phyloP scores from a whole-genome alignment of 805 yeast species.

The Zygosaccharomyces kombuchaensis region DNA sequence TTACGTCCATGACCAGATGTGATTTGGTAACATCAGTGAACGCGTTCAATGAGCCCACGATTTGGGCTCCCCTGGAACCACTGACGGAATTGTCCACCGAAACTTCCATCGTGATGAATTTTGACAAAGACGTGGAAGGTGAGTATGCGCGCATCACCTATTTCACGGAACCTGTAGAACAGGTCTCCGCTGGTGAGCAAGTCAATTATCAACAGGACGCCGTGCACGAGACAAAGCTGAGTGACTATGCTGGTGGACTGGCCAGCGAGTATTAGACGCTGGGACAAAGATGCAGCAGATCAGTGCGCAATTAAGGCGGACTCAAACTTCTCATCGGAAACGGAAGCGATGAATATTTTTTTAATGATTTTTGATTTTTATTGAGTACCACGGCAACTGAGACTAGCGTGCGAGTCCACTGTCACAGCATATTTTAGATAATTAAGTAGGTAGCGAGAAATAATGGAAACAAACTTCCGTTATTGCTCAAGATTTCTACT shows the following conservation, averaged over 20 bases:
- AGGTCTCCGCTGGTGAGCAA: conserved; percentile 13
- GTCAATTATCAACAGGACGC: conserved; percentile 9
- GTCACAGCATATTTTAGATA: no score
- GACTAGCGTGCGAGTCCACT: no score
- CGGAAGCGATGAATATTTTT: no score
- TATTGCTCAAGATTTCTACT: neutral
- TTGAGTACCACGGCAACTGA: no score
- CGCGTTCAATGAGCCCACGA: conserved; percentile 24
- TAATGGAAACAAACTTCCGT: neutral
- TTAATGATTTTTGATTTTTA: no score
- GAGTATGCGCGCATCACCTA: conserved; percentile 26
- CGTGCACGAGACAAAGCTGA: neutral
- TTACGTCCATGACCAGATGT: conserved; percentile 16
- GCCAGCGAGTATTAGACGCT: no score
- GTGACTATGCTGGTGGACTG: neutral
- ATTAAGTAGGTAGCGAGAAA: neutral
- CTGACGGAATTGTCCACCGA: conserved; percentile 22
- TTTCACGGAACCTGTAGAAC: conserved; percentile 13
- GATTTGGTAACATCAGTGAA: conserved; percentile 27
- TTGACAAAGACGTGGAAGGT: conserved; percentile 28
- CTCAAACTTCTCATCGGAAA: no score
- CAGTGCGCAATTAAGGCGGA: no score
- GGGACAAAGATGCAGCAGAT: no score
- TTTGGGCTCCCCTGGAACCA: conserved; percentile 23
- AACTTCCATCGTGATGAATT: conserved; percentile 15